phyloP scores from a whole-genome alignment of 495 filamentous ascomycete genomes.

The Penicillium mononematosum region DNA sequence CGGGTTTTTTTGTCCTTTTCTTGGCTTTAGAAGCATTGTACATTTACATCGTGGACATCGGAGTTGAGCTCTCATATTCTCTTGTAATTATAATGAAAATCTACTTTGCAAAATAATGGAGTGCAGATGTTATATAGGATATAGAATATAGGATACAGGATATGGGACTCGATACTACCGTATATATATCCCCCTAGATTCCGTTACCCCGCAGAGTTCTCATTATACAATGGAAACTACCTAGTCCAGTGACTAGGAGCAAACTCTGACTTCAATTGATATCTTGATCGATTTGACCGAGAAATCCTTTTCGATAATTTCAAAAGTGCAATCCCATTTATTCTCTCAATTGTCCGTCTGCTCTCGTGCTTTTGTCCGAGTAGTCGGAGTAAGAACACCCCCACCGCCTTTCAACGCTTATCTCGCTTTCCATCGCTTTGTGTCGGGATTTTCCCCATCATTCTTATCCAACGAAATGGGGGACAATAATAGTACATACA shows the following conservation, averaged over 20 bases:
- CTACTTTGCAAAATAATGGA: background rate
- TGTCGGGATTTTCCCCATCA: conserved; percentile 29
- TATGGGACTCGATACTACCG: background rate
- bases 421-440: conserved; percentile 50
- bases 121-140: background rate
- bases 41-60: background rate
- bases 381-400: conserved; percentile 19
- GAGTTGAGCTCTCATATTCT: background rate
- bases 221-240: conserved; percentile 13
- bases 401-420: conserved; percentile 42
- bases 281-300: background rate
- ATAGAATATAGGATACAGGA: background rate
- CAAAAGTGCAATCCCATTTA: conserved; percentile 1
- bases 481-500: conserved; percentile 27
- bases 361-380: conserved; percentile 8
- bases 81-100: background rate
- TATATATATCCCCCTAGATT: background rate
- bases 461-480: conserved; percentile 31
- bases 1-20: background rate
- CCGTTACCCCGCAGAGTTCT: conserved; percentile 13
- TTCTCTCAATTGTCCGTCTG: background rate
- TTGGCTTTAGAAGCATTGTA: background rate
- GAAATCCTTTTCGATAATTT: background rate
- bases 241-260: background rate
- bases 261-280: conserved; percentile 4